Base-by-base conservation (phyloP, 768 basidiomycete species). In the Pulveroboletus sp. region DNA sequence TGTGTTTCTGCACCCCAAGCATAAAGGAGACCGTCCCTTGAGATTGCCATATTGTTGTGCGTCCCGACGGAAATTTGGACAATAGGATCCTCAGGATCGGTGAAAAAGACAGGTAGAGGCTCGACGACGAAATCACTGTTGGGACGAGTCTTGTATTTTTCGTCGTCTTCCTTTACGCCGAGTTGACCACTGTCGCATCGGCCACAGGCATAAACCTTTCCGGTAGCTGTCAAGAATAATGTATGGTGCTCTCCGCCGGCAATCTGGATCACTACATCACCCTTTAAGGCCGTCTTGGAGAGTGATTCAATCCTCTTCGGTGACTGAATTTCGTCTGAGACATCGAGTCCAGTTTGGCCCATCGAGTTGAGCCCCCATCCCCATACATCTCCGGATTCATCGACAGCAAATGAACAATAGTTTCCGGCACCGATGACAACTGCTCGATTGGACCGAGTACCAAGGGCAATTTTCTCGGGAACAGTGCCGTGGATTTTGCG, bases 291-390 rank as follows among this genome's bases (percentile, higher is more conserved):
- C 36, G 73, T 69, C 58, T 78, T 81, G 71, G 80, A 78, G 8
- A 93, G 76, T 6, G 77, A 72, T 42, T 74, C 67, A n/a, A 93
- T 81, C 47, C 76, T 80, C 57, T 73, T 77, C 1, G 89, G 89
- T 1, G 79, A 68, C 50, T 79, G 77, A 13, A 90, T 78, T 47
- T 84, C 73, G 41, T 66, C 72, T 73, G 61, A 59, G 53, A 68
- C 63, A 8, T 72, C 75, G 0, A 86, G 83, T 30, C 88, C 89
- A 1, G 81, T 82, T 68, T 91, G 89, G 27, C 86, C 93, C 84
- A 78, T 88, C 69, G 74, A 89, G 68, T 98, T 96, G 51, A 93
- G 74, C n/a, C 95, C 95, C 95, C 95, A 97, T 11, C 82, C 92
- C 84, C 86, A 97, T 8, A 95, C 87, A 43, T 78, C 80, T 27